A percentile compares a stretch with the other conserved stretches of the same genome.
These are phyloP conservation scores for Pontederia crassipes DNA, from an alignment of 176 grass and related monocot species.

Conservation along the genomic window DNA sequence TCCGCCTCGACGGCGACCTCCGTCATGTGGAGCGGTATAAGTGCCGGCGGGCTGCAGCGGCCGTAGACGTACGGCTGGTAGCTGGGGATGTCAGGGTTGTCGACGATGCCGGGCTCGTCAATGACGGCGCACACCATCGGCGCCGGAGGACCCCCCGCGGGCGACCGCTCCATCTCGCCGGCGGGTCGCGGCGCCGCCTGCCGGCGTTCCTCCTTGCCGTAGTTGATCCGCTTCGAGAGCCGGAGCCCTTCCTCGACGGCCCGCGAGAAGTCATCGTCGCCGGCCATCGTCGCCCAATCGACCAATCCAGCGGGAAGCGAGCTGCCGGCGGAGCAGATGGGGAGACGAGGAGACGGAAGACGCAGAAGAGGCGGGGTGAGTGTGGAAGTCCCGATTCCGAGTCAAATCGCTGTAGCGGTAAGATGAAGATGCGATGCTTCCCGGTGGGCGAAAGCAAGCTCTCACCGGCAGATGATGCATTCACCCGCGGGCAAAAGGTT, in stretches of 20 bases:
- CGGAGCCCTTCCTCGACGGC: conserved; percentile 78
- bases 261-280: conserved; percentile 43
- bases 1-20: conserved; percentile 58
- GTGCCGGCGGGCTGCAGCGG: conserved; percentile 55
- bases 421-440: no score
- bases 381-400: no score
- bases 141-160: conserved; percentile 38
- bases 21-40: conserved; percentile 89
- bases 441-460: no score
- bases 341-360: background rate
- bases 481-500: no score
- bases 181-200: conserved; percentile 28
- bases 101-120: conserved; percentile 54
- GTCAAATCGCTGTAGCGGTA: no score
- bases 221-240: conserved; percentile 46
- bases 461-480: no score
- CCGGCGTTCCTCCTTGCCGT: background rate
- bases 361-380: background rate
- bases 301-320: background rate
- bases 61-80: conserved; percentile 95
- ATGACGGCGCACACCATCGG: conserved; percentile 74
- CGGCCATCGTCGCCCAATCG: conserved; percentile 4
- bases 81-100: conserved; percentile 86
- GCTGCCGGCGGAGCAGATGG: background rate
- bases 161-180: conserved; percentile 41